Evolutionary conservation across 2,329 filamentous ascomycete genomes (phyloP), one percentile per base, ranked within the genome.

Genomic region (Aspergillus calidoustus): DNA sequence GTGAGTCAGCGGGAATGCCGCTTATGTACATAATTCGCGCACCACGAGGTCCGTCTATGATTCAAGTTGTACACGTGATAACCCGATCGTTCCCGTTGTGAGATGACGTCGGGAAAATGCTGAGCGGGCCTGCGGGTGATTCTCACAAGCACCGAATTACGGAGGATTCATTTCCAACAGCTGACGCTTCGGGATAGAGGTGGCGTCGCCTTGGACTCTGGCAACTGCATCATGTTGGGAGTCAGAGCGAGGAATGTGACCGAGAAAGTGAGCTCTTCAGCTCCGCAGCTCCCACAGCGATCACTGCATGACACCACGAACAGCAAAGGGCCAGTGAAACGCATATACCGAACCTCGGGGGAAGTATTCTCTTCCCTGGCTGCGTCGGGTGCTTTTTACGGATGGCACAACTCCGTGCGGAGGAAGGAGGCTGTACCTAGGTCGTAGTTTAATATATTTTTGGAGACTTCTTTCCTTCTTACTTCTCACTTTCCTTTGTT

Each of bases 281-380:
- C 34, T 41, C 34, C 34, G 9, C 34, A 15, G 34, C 25, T 19
- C 25, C 25, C 25, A 2, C 4, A 28, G 25, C 25, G 25, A 28
- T 41, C 5, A 41, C 25, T 2, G 34, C 17, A 41, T 41, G 34
- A 41, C 34, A 41, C 4, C 34, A 13, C 34, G 9, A 41, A 23
- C n/a, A 51, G 28, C 49, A 17, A n/a, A 50, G 51, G 34, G 31
- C 57, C 31, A 62, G 51, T 41, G 64, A 57, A 65, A 62, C 23
- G 19, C 28, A 46, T 44, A 57, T 53, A 51, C 59, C 55, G 66
- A 63, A 70, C 71, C 67, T 69, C 68, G 69, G 69, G 41, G 65
- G 62, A 65, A 70, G 62, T 61, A 47, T 57, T 48, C 38, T 62
- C 66, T 66, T 66, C 64, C 66, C 67, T 63, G 57, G 54, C 61